Evolutionary conservation across 2,329 filamentous ascomycete genomes (phyloP), one percentile per base, ranked within the genome.

Genomic region (Hypoxylon sp.): DNA sequence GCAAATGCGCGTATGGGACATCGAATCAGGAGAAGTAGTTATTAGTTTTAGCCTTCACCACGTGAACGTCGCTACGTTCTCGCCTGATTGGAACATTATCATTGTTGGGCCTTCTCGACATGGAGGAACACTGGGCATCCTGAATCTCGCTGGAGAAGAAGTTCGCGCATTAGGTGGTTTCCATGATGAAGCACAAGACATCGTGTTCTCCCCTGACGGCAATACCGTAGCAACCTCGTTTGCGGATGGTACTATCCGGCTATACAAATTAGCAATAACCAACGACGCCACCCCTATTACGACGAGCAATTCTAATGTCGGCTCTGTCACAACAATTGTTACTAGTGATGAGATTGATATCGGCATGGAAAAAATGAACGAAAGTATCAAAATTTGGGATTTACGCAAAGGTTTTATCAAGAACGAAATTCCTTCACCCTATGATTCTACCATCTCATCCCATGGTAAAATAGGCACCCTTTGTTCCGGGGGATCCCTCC

Each of bases 201-300:
- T 27, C 17, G 35, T n/a, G 13, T 32, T 47, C 12, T 47, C 36
- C 34, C 26, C 44, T 6, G 7, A 34, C n/a, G 27, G 35, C 15
- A 27, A 32, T 20, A 11, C 11, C 2, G 5, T 40, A 8, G 26
- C 35, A 2, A 20, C 12, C 5, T 19, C 15, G 23, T 49, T 7
- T 0, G 1, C 2, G 9, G 12, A 20, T 8, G 1, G 12, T 2
- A 20, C 16, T 9, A 19, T 50, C 17, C 25, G 31, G 19, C 8
- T 50, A 25, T 43, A 2, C 2, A 25, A 43, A 9, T n/a, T n/a
- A n/a, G n/a, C n/a, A n/a, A n/a, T n/a, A n/a, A n/a, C n/a, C n/a
- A n/a, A n/a, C n/a, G n/a, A n/a, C n/a, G n/a, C n/a, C n/a, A n/a
- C n/a, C n/a, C n/a, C n/a, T n/a, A n/a, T n/a, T n/a, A n/a, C n/a